These are phyloP conservation scores for Aspergillus coremiiformis DNA, from an alignment of 495 filamentous ascomycete genomes.

Conservation along the genomic window DNA sequence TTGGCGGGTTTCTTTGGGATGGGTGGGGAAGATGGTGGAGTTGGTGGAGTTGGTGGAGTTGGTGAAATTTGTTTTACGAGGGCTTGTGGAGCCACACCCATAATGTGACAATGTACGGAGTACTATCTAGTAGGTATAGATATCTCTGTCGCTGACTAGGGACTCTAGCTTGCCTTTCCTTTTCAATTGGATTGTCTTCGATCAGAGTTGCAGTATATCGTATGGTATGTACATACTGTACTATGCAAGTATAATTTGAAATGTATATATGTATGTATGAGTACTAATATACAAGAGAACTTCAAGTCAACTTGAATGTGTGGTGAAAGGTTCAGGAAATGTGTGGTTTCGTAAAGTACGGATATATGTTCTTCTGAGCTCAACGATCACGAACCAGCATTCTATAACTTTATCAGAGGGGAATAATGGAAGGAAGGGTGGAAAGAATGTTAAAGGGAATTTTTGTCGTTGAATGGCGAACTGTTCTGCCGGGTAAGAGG, in stretches of 20 bases:
- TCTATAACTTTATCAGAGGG: neutral
- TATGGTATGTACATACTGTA: neutral
- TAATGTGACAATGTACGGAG: neutral
- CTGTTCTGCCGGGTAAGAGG: constrained; percentile 3
- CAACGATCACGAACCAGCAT: neutral
- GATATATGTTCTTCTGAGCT: neutral
- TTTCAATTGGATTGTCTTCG: neutral
- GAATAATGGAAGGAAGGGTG: neutral
- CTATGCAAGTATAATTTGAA: no score
- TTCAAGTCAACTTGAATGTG: neutral
- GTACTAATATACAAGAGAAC: no score
- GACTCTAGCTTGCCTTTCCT: no score
- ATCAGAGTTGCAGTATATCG: neutral
- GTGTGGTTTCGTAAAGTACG: neutral
- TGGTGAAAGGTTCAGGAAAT: neutral
- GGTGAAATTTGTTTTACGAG: neutral
- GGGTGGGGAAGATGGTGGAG: neutral
- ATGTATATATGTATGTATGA: no score
- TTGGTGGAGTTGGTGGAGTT: neutral
- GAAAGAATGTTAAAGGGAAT: neutral
- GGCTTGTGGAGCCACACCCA: neutral
- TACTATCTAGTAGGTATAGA: neutral
- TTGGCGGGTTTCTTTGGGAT: neutral
- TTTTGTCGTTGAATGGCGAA: neutral
- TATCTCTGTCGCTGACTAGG: no score